Percentiles rank a stretch among this genome's conserved stretches.
Evolutionary conservation across 495 filamentous ascomycete genomes (phyloP).

Genomic region (Aspergillus panamensis): DNA sequence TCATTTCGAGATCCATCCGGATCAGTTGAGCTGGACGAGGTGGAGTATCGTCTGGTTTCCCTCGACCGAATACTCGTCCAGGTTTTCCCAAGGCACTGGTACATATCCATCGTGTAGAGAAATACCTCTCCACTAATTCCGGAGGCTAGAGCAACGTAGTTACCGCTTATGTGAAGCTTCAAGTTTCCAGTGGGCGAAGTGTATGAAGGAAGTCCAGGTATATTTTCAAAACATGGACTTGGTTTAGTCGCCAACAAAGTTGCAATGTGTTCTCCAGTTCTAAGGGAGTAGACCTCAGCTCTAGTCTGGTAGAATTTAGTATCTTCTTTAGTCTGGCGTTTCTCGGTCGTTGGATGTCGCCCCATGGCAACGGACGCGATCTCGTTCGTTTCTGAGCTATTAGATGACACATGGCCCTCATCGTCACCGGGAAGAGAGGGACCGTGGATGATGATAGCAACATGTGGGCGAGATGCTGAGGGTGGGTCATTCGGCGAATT

Average conservation of each 20-base stretch:
- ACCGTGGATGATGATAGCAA: slow-evolving; percentile 75
- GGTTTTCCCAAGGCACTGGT: slow-evolving; percentile 75
- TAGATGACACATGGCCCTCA: slow-evolving; percentile 34
- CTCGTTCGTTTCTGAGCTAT: slow-evolving; percentile 39
- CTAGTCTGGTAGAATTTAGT: slow-evolving; percentile 70
- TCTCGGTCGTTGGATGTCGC: slow-evolving; percentile 27
- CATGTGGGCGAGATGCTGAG: slow-evolving; percentile 53
- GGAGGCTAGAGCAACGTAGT: slow-evolving; percentile 68
- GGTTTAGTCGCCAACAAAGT: slow-evolving; percentile 62
- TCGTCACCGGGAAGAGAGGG: slow-evolving; percentile 49
- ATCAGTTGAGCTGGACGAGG: slow-evolving; percentile 54
- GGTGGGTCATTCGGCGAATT: slow-evolving; percentile 41
- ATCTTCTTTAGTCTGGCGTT: slow-evolving; percentile 32
- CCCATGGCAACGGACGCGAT: slow-evolving; percentile 24
- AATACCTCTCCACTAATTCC: slow-evolving; percentile 82
- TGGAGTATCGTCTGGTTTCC: slow-evolving; percentile 46
- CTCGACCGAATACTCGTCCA: slow-evolving; percentile 76
- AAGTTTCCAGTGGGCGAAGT: slow-evolving; percentile 64
- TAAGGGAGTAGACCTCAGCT: slow-evolving; percentile 79
- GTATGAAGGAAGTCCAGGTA: slow-evolving; percentile 40
- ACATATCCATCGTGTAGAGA: slow-evolving; percentile 66
- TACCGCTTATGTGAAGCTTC: slow-evolving; percentile 62
- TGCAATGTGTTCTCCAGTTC: slow-evolving; percentile 60
- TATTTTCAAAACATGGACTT: slow-evolving; percentile 41
- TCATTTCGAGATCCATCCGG: slow-evolving; percentile 51